Evolutionary conservation across 768 basidiomycete genomes (phyloP), one percentile per base, ranked within the genome.

Genomic region (Mycena amicta): DNA sequence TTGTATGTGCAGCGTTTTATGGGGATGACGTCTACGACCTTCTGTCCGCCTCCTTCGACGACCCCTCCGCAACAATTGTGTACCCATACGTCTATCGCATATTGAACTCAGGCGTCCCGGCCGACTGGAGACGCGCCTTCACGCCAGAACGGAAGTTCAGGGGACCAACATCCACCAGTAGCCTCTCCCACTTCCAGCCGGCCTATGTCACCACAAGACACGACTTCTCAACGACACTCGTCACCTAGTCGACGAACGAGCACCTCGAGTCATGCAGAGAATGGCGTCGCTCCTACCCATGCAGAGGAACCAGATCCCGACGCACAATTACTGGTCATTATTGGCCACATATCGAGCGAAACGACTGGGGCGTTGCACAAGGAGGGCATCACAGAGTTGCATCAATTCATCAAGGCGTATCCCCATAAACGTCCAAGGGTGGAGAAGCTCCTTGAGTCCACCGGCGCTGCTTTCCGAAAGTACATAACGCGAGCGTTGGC

Each of bases 61-160:
- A 95, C 70, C 91, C 94, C n/a, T 95, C 94, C 5, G 93, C 92
- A n/a, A 94, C 93, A 6, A 95, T 95, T 62, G 94, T 96, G 20
- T 96, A 96, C 70, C 93, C 93, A 28, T 97, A 96, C 66, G 93
- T 97, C 41, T 94, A 93, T 71, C 86, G 93, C 30, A 94, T 95
- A 56, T 78, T 95, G 26, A 95, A 95, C 67, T 85, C 92, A 2
- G 80, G 75, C 51, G 72, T 83, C 39, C 75, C 77, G 49, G 71
- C 74, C 16, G 69, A 67, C 72, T 30, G 52, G 33, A 8, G 33
- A 8, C 33, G 33, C 8, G 18, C 33, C 33, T 37, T 18, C 61
- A 27, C 70, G 68, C 60, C 70, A 78, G 57, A 75, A 74, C 57
- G 73, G n/a, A n/a, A n/a, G n/a, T n/a, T n/a, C n/a, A n/a, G n/a